These are phyloP conservation scores for Pseudogymnoascus sp. DNA, from an alignment of 2,329 filamentous ascomycete genomes.

Conservation along the genomic window DNA sequence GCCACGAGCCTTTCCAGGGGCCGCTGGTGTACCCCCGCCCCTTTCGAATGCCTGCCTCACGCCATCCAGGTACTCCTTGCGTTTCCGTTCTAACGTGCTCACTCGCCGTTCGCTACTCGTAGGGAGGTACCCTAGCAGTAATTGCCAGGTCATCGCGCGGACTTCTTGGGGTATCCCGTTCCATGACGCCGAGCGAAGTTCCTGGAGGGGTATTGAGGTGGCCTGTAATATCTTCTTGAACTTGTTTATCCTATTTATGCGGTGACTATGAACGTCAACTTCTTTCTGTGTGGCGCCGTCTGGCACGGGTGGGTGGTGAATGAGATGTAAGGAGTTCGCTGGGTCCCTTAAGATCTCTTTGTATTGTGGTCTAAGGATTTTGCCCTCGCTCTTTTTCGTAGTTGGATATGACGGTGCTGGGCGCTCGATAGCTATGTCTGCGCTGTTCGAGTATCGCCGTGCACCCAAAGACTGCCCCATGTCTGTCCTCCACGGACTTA, in stretches of 20 bases:
- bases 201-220: conserved; percentile 76
- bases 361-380: conserved; percentile 93
- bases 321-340: conserved; percentile 89
- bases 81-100: conserved; percentile 81
- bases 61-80: conserved; percentile 93
- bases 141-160: conserved; percentile 97
- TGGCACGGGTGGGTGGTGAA: conserved; percentile 72
- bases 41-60: conserved; percentile 66
- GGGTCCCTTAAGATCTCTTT: conserved; percentile 89
- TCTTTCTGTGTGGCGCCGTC: conserved; percentile 72
- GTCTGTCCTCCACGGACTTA: conserved; percentile 32
- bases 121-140: conserved; percentile 88
- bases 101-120: conserved; percentile 93
- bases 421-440: conserved; percentile 88
- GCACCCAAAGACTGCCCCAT: conserved; percentile 32
- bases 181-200: conserved; percentile 82
- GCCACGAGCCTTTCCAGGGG: conserved; percentile 48
- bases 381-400: conserved; percentile 82
- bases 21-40: conserved; percentile 43
- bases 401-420: conserved; percentile 76
- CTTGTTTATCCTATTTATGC: conserved; percentile 93
- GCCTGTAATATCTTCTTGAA: conserved; percentile 94
- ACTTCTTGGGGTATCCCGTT: conserved; percentile 91
- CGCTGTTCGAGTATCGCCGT: conserved; percentile 72
- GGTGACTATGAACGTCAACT: conserved; percentile 73